phyloP scores from a whole-genome alignment of 352 stramenopile genomes.

The Labyrinthula sp. region DNA sequence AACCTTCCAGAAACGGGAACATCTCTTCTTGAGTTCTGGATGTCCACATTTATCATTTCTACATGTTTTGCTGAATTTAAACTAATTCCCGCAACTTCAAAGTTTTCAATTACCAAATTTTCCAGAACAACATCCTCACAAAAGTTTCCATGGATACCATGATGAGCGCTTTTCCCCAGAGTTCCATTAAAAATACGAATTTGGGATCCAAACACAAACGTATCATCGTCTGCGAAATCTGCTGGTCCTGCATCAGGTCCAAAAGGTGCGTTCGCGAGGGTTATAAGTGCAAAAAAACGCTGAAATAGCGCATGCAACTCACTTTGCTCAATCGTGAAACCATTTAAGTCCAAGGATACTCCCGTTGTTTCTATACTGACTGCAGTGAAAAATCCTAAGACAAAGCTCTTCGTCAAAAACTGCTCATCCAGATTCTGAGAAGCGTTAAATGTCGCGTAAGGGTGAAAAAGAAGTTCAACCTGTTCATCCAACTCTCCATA shows the following conservation, averaged over 20 bases:
- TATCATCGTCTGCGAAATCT: background rate
- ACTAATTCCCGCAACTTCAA: constrained; percentile 14
- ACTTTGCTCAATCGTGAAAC: constrained; percentile 1
- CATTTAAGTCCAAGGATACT: constrained; percentile 14
- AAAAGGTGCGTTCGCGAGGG: constrained; percentile 11
- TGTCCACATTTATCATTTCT: background rate
- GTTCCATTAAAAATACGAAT: constrained; percentile 10
- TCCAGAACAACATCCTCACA: constrained; percentile 4
- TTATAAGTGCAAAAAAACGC: constrained; percentile 15
- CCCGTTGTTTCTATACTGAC: background rate
- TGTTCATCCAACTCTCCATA: constrained; percentile 9
- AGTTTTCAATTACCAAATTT: constrained; percentile 8
- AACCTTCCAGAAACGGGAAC: background rate
- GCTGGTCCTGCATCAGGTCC: constrained; percentile 1
- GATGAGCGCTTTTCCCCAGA: constrained; percentile 1
- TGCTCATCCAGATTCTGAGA: background rate
- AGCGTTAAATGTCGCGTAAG: no score
- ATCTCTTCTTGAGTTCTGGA: constrained; percentile 3
- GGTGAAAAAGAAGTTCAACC: no score
- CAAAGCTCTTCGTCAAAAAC: constrained; percentile 1
- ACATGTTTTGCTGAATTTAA: constrained; percentile 1
- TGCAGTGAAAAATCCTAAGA: constrained; percentile 11
- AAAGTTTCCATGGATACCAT: constrained; percentile 22
- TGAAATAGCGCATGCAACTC: constrained; percentile 8
- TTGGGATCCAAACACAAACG: background rate